A percentile compares a stretch with the other conserved stretches of the same genome.
These are phyloP conservation scores for Colletotrichum godetiae DNA, from an alignment of 2,329 filamentous ascomycete species.

Conservation along the genomic window DNA sequence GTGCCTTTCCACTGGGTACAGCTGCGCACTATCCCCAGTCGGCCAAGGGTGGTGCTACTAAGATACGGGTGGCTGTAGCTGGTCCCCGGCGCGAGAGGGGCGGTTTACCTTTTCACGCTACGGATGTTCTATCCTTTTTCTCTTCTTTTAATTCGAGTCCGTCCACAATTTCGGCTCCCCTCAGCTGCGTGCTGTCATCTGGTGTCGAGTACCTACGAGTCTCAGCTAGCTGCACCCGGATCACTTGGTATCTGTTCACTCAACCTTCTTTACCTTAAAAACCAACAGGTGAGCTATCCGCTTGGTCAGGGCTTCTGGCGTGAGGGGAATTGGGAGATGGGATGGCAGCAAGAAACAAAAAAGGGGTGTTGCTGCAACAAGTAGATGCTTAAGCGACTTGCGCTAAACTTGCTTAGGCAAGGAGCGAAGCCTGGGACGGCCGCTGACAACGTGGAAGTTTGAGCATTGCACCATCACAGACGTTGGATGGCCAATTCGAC, in stretches of 20 bases:
- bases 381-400: constrained; percentile 6
- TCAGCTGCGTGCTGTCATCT: neutral
- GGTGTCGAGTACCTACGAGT: neutral
- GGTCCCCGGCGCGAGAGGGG: neutral
- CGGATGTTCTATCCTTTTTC: neutral
- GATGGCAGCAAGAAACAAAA: constrained; percentile 26
- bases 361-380: constrained; percentile 14
- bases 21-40: constrained; percentile 5
- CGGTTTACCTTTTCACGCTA: neutral
- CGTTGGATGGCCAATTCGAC: neutral
- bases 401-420: constrained; percentile 25
- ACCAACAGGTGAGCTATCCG: constrained; percentile 1
- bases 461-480: constrained; percentile 8
- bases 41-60: constrained; percentile 12
- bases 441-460: constrained; percentile 21
- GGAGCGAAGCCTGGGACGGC: constrained; percentile 1
- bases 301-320: constrained; percentile 22
- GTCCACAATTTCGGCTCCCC: neutral
- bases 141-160: neutral
- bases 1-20: constrained; percentile 14
- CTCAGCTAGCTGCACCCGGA: neutral
- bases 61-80: constrained; percentile 18
- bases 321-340: constrained; percentile 29
- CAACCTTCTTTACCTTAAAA: neutral
- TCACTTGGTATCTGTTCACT: neutral